Percentiles rank a stretch among this genome's conserved stretches.
Conservation (phyloP, 2,329 filamentous ascomycete species). For the Cercospora sp. region DNA sequence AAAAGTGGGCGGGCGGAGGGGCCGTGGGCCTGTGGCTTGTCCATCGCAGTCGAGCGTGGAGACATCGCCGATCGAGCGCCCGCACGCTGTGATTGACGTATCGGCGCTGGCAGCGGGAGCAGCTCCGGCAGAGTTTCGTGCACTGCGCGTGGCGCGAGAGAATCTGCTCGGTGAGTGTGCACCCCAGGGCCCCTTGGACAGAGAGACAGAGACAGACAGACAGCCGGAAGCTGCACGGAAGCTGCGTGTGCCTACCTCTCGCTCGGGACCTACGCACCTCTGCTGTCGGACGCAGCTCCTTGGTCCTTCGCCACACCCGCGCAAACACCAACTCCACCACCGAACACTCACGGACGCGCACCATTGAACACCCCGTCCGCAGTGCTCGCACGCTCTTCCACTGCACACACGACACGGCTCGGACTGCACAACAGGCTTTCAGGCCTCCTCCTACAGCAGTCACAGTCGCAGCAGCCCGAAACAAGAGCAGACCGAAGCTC, state of each 20-base stretch:
- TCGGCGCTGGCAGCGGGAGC: not conserved
- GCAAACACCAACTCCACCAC: not conserved
- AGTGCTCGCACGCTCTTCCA: not conserved
- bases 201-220: not conserved
- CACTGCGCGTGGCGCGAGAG: not conserved
- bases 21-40: not conserved
- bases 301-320: not conserved
- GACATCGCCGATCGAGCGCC: not conserved
- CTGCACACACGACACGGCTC: not conserved
- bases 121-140: not conserved
- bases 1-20: not conserved
- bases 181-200: not conserved
- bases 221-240: not conserved
- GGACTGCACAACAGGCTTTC: constrained; percentile 6
- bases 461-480: not conserved
- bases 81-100: not conserved
- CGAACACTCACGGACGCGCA: not conserved
- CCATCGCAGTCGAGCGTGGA: not conserved
- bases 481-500: not conserved
- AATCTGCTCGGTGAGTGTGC: not conserved
- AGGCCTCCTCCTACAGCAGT: not conserved
- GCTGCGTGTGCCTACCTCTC: not conserved
- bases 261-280: not conserved
- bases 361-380: not conserved
- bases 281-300: not conserved